Percentiles rank a stretch among this genome's conserved stretches.
Evolutionary conservation across 768 basidiomycete species (phyloP).

Genomic region (Trametes coccinea): DNA sequence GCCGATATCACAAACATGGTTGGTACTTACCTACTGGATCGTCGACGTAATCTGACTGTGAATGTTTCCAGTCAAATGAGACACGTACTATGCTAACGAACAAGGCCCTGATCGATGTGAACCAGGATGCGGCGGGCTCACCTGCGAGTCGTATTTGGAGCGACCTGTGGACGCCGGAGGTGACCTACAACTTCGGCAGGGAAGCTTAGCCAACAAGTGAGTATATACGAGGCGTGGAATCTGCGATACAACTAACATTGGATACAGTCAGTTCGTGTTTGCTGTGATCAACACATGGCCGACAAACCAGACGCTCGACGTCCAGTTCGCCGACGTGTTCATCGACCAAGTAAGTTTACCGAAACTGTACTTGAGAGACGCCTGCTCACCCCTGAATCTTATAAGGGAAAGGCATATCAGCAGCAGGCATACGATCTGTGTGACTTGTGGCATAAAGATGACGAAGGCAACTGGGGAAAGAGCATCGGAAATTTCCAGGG

Average conservation of each 20-base stretch:
- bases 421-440: slow-evolving; percentile 28
- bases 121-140: slow-evolving; percentile 34
- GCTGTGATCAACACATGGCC: slow-evolving; percentile 39
- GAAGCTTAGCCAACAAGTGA: slow-evolving; percentile 35
- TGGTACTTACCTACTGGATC: not conserved
- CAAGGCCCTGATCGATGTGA: slow-evolving; percentile 38
- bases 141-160: slow-evolving; percentile 40
- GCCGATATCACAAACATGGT: slow-evolving; percentile 43
- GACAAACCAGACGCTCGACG: slow-evolving; percentile 29
- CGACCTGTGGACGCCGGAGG: slow-evolving; percentile 25
- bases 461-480: slow-evolving; percentile 29
- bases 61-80: slow-evolving; percentile 32
- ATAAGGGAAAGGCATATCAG: slow-evolving; percentile 14
- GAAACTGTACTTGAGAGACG: too few species aligned
- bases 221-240: not conserved
- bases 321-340: slow-evolving; percentile 37
- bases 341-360: slow-evolving; percentile 30
- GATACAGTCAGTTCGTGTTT: slow-evolving; percentile 31
- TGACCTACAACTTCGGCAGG: slow-evolving; percentile 37
- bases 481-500: slow-evolving; percentile 28
- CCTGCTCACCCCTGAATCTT: too few species aligned
- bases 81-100: slow-evolving; percentile 41
- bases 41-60: not conserved
- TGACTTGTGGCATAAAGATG: slow-evolving; percentile 39
- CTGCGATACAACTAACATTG: too few species aligned